phyloP scores from a whole-genome alignment of 2,329 filamentous ascomycete species.

The Parasarocladium wereldwijsianum region DNA sequence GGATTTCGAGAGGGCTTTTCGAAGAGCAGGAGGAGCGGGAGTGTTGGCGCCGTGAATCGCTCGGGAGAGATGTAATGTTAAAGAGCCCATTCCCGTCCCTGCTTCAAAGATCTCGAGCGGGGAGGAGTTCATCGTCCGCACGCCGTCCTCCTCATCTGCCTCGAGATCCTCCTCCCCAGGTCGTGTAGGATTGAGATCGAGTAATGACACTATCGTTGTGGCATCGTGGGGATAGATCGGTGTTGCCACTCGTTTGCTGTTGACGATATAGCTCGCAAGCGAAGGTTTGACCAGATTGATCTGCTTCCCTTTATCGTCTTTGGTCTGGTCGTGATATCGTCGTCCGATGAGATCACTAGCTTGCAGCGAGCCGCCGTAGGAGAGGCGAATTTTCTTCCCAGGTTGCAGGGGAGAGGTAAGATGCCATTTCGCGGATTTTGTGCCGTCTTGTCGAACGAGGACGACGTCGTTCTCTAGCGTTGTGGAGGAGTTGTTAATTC shows the following conservation, averaged over 20 bases:
- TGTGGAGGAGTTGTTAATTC: constrained; percentile 7
- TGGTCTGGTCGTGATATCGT: constrained; percentile 41
- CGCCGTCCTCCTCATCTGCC: constrained; percentile 11
- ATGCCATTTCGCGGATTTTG: constrained; percentile 20
- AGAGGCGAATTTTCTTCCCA: constrained; percentile 17
- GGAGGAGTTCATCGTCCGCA: constrained; percentile 10
- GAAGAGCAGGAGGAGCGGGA: constrained; percentile 26
- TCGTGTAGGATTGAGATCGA: constrained; percentile 53
- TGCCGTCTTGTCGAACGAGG: constrained; percentile 23
- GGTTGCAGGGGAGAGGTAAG: constrained; percentile 20
- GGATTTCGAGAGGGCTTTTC: constrained; percentile 9
- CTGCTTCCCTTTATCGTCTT: constrained; percentile 19
- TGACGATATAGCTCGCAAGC: constrained; percentile 56
- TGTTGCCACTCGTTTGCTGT: constrained; percentile 57
- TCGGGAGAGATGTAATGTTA: constrained; percentile 62
- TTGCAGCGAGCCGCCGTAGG: constrained; percentile 30
- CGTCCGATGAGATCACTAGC: constrained; percentile 48
- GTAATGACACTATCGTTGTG: constrained; percentile 57
- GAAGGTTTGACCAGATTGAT: constrained; percentile 1
- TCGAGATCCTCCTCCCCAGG: constrained; percentile 17
- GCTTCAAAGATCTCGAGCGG: constrained; percentile 68
- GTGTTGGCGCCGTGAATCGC: constrained; percentile 63
- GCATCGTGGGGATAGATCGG: constrained; percentile 64
- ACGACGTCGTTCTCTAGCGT: constrained; percentile 23
- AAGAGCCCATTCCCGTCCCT: constrained; percentile 69